These are phyloP conservation scores for Suillus alpinus DNA, from an alignment of 768 basidiomycete species.

Conservation along the genomic window DNA sequence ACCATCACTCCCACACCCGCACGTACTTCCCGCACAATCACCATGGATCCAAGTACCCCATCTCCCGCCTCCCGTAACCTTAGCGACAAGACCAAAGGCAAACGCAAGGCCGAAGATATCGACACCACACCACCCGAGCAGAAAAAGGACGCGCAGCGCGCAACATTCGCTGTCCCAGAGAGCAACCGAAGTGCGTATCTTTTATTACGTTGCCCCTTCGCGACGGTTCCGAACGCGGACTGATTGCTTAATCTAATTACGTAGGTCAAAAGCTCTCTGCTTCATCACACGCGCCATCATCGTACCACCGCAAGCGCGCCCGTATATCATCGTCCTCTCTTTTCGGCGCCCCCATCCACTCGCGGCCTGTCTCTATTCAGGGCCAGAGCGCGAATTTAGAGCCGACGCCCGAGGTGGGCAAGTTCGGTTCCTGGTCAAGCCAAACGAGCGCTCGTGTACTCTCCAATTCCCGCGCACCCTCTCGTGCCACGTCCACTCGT, in stretches of 20 bases:
- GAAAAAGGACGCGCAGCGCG: conserved; percentile 44
- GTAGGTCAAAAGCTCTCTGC: conserved; percentile 54
- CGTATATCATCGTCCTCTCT: conserved; percentile 47
- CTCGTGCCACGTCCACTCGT: conserved; percentile 36
- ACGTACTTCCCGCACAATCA: conserved; percentile 13
- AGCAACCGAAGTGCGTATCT: conserved; percentile 56
- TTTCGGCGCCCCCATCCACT: conserved; percentile 29
- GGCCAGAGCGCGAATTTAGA: conserved; percentile 9
- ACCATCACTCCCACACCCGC: conserved; percentile 17
- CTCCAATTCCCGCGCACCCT: conserved; percentile 31
- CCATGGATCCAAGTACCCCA: conserved; percentile 29
- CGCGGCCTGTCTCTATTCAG: conserved; percentile 27
- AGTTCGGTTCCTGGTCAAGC: conserved; percentile 35
- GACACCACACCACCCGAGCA: conserved; percentile 68
- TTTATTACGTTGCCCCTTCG: conserved; percentile 14
- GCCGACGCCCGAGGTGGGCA: conserved; percentile 16
- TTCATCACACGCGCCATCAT: conserved; percentile 64
- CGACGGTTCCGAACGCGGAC: conserved; percentile 20
- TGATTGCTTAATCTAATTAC: conserved; percentile 17
- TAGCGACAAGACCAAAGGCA: conserved; percentile 47
- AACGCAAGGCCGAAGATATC: conserved; percentile 74
- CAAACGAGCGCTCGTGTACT: conserved; percentile 26
- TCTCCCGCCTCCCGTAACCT: conserved; percentile 30
- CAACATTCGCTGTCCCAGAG: conserved; percentile 59
- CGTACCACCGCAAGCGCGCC: conserved; percentile 70